A percentile compares a stretch with the other conserved stretches of the same genome.
Evolutionary conservation across 208 protist genomes (phyloP).

Genomic region (Strigomonas culicis): DNA sequence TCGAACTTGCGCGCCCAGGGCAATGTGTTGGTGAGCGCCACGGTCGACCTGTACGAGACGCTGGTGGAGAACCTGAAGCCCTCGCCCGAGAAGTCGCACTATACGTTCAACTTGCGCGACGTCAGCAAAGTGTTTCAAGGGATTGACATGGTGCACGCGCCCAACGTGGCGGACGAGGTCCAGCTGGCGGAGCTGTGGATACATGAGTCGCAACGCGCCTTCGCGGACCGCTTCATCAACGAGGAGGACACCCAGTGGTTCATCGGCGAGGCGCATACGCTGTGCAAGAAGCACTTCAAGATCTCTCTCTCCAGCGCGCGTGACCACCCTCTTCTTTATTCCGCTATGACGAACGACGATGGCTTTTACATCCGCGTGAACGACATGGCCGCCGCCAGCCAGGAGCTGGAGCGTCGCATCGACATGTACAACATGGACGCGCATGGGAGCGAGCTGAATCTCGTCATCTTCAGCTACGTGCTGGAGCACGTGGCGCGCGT

Average conservation of each 20-base stretch:
- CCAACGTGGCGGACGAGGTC: slow-evolving; percentile 64
- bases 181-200: slow-evolving; percentile 87
- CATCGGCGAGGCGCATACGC: slow-evolving; percentile 57
- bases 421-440: slow-evolving; percentile 86
- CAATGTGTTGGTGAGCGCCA: slow-evolving; percentile 75
- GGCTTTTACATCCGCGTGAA: slow-evolving; percentile 87
- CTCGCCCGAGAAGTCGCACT: slow-evolving; percentile 97
- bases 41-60: slow-evolving; percentile 92
- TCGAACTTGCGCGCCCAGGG: slow-evolving; percentile 41
- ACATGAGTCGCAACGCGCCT: slow-evolving; percentile 95
- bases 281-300: slow-evolving; percentile 84
- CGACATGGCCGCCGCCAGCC: slow-evolving; percentile 65
- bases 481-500: slow-evolving; percentile 96
- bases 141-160: slow-evolving; percentile 76
- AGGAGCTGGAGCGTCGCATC: slow-evolving; percentile 83
- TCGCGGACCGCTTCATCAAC: slow-evolving; percentile 94
- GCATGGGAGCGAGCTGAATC: slow-evolving; percentile 79
- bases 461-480: slow-evolving; percentile 96
- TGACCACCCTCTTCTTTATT: slow-evolving; percentile 56
- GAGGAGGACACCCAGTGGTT: slow-evolving; percentile 92
- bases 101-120: slow-evolving; percentile 98
- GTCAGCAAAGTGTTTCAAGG: slow-evolving; percentile 94
- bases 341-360: slow-evolving; percentile 82
- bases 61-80: slow-evolving; percentile 93
- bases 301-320: slow-evolving; percentile 15